Conservation (phyloP, 495 filamentous ascomycete species). For the Daldinia concentrica region DNA sequence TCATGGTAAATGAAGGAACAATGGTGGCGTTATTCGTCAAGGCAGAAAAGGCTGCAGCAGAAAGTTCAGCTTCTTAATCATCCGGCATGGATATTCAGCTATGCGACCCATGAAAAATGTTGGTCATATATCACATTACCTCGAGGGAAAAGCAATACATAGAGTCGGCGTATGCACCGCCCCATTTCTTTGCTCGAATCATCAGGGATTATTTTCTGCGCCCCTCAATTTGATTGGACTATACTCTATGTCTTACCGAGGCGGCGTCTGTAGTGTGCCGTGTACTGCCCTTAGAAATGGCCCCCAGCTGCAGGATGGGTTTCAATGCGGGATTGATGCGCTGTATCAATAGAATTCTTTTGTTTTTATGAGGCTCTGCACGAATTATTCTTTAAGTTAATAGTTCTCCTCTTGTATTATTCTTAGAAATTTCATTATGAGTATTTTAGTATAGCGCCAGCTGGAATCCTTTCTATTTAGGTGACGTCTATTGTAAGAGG, state of each 20-base stretch:
- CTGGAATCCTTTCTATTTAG: too few species aligned
- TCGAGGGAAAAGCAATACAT: background rate
- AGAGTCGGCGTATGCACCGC: background rate
- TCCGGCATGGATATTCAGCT: background rate
- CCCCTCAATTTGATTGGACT: background rate
- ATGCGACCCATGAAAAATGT: background rate
- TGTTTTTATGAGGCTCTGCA: background rate
- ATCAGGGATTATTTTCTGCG: background rate
- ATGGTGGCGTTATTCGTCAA: slow-evolving; percentile 45
- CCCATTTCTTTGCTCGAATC: background rate
- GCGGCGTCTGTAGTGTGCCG: background rate
- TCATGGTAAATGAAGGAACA: slow-evolving; percentile 40
- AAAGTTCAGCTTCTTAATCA: background rate
- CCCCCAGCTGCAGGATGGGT: background rate
- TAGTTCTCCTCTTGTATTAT: too few species aligned
- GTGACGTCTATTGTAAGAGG: too few species aligned
- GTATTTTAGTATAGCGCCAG: background rate
- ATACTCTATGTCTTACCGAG: background rate
- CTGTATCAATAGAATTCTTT: slow-evolving; percentile 1
- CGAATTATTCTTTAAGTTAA: background rate
- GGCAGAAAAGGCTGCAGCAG: slow-evolving; percentile 23
- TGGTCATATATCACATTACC: background rate
- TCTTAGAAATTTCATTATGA: background rate
- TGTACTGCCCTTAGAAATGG: background rate
- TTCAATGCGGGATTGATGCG: background rate